Evolutionary conservation across 1,139 yeast genomes (phyloP).

Genomic region (Yamadazyma spencermartinsiae): DNA sequence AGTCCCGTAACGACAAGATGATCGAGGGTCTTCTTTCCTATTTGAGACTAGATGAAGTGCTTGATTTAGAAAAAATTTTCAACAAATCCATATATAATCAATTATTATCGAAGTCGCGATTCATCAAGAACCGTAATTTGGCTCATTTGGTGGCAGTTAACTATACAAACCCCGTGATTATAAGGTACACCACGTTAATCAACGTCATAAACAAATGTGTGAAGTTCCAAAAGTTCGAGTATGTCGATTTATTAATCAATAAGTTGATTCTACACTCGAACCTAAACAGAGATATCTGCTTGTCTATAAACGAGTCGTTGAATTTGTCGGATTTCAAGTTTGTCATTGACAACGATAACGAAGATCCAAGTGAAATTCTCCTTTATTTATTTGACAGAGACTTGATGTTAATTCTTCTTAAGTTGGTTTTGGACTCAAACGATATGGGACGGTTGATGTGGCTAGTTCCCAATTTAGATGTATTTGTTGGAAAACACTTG

Average conservation of each 20-base stretch:
- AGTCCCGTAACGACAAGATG: slow-evolving; percentile 13
- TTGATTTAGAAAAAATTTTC: slow-evolving; percentile 25
- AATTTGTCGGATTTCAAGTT: slow-evolving; percentile 9
- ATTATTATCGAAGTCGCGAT: slow-evolving; percentile 33
- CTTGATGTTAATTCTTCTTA: slow-evolving; percentile 26
- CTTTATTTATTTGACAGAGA: slow-evolving; percentile 25
- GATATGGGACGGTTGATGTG: slow-evolving; percentile 42
- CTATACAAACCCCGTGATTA: slow-evolving; percentile 18
- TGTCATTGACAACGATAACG: slow-evolving; percentile 11
- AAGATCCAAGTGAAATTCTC: slow-evolving; percentile 7
- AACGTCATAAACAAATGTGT: slow-evolving; percentile 33
- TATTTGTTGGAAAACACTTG: slow-evolving; percentile 18
- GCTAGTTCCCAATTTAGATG: slow-evolving; percentile 40
- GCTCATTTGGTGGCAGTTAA: slow-evolving; percentile 13
- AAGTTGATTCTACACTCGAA: slow-evolving; percentile 34
- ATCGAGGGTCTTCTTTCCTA: slow-evolving; percentile 29
- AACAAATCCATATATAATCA: slow-evolving; percentile 20
- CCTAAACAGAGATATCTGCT: slow-evolving; percentile 14
- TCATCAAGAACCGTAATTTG: slow-evolving; percentile 16
- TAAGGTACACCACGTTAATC: slow-evolving; percentile 22
- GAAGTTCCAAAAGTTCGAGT: slow-evolving; percentile 26
- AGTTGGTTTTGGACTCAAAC: slow-evolving; percentile 26
- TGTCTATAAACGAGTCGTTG: slow-evolving; percentile 13
- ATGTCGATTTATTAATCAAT: slow-evolving; percentile 35
- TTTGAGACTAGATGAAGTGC: slow-evolving; percentile 30